phyloP scores from a whole-genome alignment of 768 basidiomycete species.

The Lentinula edodes region DNA sequence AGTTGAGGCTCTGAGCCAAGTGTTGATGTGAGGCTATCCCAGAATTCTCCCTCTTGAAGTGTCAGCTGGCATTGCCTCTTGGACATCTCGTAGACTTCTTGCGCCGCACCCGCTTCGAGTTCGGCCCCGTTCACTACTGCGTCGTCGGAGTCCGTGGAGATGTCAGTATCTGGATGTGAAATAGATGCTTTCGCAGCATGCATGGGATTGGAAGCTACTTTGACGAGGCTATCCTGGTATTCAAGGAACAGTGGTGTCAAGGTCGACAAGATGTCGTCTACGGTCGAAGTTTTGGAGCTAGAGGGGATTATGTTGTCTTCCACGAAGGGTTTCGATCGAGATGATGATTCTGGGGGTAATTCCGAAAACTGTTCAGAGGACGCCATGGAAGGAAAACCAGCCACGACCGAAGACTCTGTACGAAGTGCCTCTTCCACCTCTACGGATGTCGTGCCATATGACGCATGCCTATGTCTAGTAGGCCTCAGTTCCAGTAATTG shows the following conservation, averaged over 20 bases:
- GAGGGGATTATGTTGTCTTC: not conserved
- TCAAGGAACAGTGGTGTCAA: slow-evolving; percentile 44
- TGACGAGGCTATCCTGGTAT: slow-evolving; percentile 42
- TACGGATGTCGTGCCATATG: not conserved
- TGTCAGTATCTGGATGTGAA: not conserved
- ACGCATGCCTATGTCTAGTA: not conserved
- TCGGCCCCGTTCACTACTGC: not conserved
- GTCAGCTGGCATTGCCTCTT: slow-evolving; percentile 58
- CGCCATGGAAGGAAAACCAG: not conserved
- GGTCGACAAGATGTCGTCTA: slow-evolving; percentile 21
- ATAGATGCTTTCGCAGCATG: slow-evolving; percentile 9
- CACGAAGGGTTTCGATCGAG: not conserved
- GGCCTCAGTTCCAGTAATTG: not conserved
- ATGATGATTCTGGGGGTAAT: not conserved
- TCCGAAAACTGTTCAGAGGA: not conserved
- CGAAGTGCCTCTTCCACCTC: not conserved
- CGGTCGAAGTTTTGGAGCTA: not conserved
- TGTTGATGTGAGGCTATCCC: slow-evolving; percentile 37
- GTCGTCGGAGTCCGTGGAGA: slow-evolving; percentile 8
- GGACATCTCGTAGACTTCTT: slow-evolving; percentile 46
- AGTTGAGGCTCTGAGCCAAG: not conserved
- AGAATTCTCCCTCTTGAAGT: slow-evolving; percentile 55
- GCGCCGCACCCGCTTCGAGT: slow-evolving; percentile 27
- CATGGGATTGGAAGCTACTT: slow-evolving; percentile 34
- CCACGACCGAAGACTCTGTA: not conserved